Base-by-base conservation (phyloP, 2,329 filamentous ascomycete genomes). In the Pleurostoma richardsiae region DNA sequence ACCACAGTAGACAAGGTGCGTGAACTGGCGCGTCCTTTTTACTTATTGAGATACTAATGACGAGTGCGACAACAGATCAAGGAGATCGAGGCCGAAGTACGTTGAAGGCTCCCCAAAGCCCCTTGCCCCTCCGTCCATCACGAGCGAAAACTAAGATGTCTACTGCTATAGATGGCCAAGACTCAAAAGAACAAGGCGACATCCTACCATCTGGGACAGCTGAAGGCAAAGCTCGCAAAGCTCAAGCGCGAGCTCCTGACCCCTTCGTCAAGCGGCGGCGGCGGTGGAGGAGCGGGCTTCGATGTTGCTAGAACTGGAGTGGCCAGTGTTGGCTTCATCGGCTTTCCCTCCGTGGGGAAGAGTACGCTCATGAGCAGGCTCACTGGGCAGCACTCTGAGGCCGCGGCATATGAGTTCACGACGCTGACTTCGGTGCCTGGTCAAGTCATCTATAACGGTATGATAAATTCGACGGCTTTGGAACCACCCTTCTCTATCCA, bases 141-240 rank as follows among this genome's bases (percentile, higher is more conserved):
- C 19, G 19, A 19, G 19, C 19, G 19, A 19, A 19, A 19, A 19
- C 19, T 19, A 19, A 19, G 19, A 19, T 19, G 10, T 29, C 2
- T 11, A 41, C 8, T 41, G 44, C 42, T 49, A 58, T 55, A 92
- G 85, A 96, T 96, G 92, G 89, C 90, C 75, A 82, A 82, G 72
- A 96, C 91, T 63, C 91, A 97, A 70, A 96, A 96, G 76, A 96
- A 96, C 72, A 96, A 96, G 75, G 88, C 87, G 45, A 96, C 90
- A 10, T 91, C 90, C 42, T 96, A 85, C 69, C 91, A 96, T 79
- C 75, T 96, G 69, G 90, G 89, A 70, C 92, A 97, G 72, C 76
- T 99, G 58, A 99, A 99, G 73, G 94, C 94, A 55, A 99, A 99
- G 72, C 82, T 99, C 63, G 92, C 94, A 42, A 99, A 99, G 75